phyloP scores from a whole-genome alignment of 1,284 basidiomycete species.

The Vanrija humicola region DNA sequence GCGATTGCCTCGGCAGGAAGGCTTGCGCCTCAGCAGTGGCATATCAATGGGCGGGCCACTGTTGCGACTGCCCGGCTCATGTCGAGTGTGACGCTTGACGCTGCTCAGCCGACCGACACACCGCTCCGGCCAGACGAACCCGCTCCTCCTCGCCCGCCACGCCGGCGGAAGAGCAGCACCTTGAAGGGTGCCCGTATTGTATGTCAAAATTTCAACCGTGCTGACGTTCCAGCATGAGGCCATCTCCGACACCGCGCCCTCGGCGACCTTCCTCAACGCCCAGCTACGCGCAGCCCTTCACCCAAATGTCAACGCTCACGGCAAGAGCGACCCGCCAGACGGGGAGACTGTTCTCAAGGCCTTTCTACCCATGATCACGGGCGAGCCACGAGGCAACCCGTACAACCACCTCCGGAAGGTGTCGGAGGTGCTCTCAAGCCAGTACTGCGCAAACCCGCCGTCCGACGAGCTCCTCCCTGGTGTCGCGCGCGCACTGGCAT shows the following conservation, averaged over 20 bases:
- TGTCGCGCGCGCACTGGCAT: constrained; percentile 5
- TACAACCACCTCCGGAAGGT: constrained; percentile 1
- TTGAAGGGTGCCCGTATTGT: too few species aligned
- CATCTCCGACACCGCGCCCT: neutral
- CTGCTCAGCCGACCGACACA: too few species aligned
- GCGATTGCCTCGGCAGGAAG: too few species aligned
- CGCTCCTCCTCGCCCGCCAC: neutral
- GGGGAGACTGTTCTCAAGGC: neutral
- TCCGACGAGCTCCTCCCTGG: neutral
- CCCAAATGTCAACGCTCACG: neutral
- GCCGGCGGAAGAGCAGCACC: too few species aligned
- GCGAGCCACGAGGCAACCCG: neutral
- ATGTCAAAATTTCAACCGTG: too few species aligned
- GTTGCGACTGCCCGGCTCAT: too few species aligned
- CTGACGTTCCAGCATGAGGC: too few species aligned
- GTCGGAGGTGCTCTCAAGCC: constrained; percentile 1
- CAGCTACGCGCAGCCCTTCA: constrained; percentile 9
- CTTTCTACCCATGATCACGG: constrained; percentile 1
- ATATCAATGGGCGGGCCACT: too few species aligned
- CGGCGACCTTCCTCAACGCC: constrained; percentile 7
- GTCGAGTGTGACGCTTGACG: too few species aligned
- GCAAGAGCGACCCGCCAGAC: neutral
- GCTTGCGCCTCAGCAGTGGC: too few species aligned
- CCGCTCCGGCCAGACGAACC: too few species aligned
- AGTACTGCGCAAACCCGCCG: constrained; percentile 2